Conservation (phyloP, 768 basidiomycete species). For the Piloderma croceum region DNA sequence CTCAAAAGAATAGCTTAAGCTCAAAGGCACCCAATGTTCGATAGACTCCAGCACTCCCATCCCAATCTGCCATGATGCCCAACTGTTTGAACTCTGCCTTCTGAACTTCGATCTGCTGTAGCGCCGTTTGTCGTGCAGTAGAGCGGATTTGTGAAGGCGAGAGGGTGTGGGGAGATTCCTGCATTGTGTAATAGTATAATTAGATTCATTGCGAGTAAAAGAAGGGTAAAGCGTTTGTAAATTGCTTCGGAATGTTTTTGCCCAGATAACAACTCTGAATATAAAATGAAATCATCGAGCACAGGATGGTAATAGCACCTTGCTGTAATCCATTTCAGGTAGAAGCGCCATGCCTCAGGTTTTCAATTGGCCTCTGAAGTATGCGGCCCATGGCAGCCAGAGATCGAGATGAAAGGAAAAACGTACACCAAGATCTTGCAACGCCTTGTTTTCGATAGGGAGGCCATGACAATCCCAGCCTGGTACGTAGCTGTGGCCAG, state of each 20-base stretch:
- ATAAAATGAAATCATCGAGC: too few species aligned
- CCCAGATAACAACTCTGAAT: too few species aligned
- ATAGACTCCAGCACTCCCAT: constrained; percentile 58
- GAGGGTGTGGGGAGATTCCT: constrained; percentile 56
- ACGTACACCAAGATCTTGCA: constrained; percentile 67
- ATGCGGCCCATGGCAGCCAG: neutral
- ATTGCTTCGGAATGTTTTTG: too few species aligned
- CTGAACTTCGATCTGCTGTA: constrained; percentile 69
- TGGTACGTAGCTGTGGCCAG: constrained; percentile 72
- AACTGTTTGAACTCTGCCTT: constrained; percentile 73
- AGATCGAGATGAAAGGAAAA: neutral
- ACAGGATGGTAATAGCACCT: too few species aligned
- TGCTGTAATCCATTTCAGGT: too few species aligned
- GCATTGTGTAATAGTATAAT: too few species aligned
- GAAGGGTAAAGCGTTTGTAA: too few species aligned
- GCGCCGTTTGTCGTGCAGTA: constrained; percentile 68
- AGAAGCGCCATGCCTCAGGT: too few species aligned
- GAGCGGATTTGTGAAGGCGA: constrained; percentile 56
- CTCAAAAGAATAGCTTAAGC: neutral
- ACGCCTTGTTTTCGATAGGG: constrained; percentile 92
- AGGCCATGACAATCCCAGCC: constrained; percentile 99
- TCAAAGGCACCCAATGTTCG: constrained; percentile 67
- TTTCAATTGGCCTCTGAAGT: too few species aligned
- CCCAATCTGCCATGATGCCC: constrained; percentile 93
- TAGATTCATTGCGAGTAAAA: too few species aligned